Conservation (phyloP, 2,329 filamentous ascomycete species). For the Leptographium galeiforme region DNA sequence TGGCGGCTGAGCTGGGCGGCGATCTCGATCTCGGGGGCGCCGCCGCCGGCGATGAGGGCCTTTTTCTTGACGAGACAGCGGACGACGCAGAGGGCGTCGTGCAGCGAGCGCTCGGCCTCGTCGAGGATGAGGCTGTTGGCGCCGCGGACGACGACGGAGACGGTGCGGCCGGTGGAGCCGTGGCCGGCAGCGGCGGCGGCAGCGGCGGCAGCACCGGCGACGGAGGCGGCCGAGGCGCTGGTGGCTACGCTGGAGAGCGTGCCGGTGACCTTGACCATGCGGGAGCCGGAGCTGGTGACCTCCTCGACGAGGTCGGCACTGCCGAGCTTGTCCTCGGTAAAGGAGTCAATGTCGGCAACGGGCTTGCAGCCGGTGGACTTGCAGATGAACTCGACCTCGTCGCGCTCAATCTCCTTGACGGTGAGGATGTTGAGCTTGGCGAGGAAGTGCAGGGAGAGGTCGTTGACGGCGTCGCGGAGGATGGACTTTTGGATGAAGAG, state of each 20-base stretch:
- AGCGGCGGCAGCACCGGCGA: background rate
- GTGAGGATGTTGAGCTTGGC: slow-evolving; percentile 92
- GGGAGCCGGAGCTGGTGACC: slow-evolving; percentile 70
- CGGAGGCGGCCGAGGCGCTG: background rate
- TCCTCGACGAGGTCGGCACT: slow-evolving; percentile 91
- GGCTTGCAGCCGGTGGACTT: slow-evolving; percentile 98
- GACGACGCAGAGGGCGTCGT: slow-evolving; percentile 95
- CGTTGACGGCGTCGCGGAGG: slow-evolving; percentile 92
- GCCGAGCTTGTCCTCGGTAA: slow-evolving; percentile 96
- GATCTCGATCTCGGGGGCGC: slow-evolving; percentile 93
- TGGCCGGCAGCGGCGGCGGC: slow-evolving; percentile 27
- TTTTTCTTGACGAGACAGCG: slow-evolving; percentile 98
- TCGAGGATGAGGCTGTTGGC: slow-evolving; percentile 91
- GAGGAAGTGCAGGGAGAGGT: slow-evolving; percentile 92
- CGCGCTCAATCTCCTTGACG: slow-evolving; percentile 95
- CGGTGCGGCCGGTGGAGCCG: slow-evolving; percentile 55
- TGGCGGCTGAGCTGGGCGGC: slow-evolving; percentile 73
- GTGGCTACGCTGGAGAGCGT: slow-evolving; percentile 28
- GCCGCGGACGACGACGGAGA: slow-evolving; percentile 87
- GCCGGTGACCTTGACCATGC: slow-evolving; percentile 90
- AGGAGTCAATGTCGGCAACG: slow-evolving; percentile 95
- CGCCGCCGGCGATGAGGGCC: slow-evolving; percentile 93
- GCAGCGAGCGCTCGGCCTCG: slow-evolving; percentile 89
- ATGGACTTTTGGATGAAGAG: slow-evolving; percentile 98
- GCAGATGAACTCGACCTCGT: slow-evolving; percentile 98